phyloP scores from a whole-genome alignment of 345 rosid species.

The Gossypioides kirkii region DNA sequence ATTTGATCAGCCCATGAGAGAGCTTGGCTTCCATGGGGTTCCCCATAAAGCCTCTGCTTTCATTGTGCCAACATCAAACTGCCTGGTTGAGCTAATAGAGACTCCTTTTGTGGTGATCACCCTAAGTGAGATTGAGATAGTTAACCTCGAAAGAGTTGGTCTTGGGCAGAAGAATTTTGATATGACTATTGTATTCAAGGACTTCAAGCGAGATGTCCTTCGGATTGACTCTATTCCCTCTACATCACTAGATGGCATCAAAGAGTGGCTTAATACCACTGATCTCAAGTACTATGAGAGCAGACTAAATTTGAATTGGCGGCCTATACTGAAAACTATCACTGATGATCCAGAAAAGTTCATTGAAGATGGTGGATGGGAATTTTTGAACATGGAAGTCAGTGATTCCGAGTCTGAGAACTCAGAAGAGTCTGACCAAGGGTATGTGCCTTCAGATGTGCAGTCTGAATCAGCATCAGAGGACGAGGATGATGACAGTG shows the following conservation, averaged over 20 bases:
- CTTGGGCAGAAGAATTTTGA: conserved; percentile 54
- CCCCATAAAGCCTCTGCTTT: conserved; percentile 46
- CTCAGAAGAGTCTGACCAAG: conserved; percentile 44
- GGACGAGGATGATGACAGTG: conserved; percentile 33
- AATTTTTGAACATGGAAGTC: conserved; percentile 44
- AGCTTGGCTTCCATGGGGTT: conserved; percentile 55
- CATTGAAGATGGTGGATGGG: conserved; percentile 51
- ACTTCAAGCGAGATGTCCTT: conserved; percentile 53
- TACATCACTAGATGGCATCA: conserved; percentile 44
- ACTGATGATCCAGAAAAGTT: conserved; percentile 47
- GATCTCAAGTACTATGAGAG: conserved; percentile 53
- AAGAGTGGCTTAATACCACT: conserved; percentile 49
- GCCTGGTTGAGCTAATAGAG: conserved; percentile 48
- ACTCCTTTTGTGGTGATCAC: conserved; percentile 44
- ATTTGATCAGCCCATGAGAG: conserved; percentile 51
- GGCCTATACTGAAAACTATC: conserved; percentile 44
- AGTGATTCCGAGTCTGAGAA: conserved; percentile 47
- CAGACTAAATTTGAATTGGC: conserved; percentile 48
- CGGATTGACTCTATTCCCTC: conserved; percentile 51
- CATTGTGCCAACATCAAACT: conserved; percentile 47
- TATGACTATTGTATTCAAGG: conserved; percentile 52
- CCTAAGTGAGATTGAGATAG: conserved; percentile 49
- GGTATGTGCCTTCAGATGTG: conserved; percentile 44
- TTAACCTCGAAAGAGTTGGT: conserved; percentile 54
- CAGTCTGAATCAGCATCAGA: conserved; percentile 40